phyloP scores from a whole-genome alignment of 768 basidiomycete genomes.

The Glaciozyma antarctica region DNA sequence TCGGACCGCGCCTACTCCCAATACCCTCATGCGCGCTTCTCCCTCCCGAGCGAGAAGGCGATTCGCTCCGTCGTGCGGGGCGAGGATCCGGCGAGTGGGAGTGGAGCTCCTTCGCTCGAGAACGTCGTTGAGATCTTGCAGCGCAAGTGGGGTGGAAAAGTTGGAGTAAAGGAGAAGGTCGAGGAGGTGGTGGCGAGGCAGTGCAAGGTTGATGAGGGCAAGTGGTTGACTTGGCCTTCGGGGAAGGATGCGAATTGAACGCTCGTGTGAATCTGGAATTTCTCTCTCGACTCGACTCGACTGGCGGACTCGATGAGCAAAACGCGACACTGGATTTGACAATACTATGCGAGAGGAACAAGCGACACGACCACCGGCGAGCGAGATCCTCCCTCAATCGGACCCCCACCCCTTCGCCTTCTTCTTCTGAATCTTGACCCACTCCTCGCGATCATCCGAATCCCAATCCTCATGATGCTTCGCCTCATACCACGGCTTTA shows the following conservation, averaged over 20 bases:
- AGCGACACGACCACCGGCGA: not conserved
- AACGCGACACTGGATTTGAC: not conserved
- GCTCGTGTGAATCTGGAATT: not conserved
- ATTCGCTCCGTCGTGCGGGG: conserved; percentile 61
- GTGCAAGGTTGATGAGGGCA: conserved; percentile 44
- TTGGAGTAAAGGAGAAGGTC: conserved; percentile 65
- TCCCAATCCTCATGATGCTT: conserved; percentile 26
- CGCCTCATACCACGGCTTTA: conserved; percentile 22
- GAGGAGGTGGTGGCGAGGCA: conserved; percentile 62
- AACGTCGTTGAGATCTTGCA: conserved; percentile 57
- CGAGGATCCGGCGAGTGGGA: conserved; percentile 46
- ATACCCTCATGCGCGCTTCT: conserved; percentile 43
- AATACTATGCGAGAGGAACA: not conserved
- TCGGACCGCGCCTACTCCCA: conserved; percentile 26
- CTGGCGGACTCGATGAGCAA: too few relatives aligned
- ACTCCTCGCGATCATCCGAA: conserved; percentile 10
- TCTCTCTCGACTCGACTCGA: too few relatives aligned
- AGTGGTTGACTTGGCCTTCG: conserved; percentile 24
- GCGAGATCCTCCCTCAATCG: not conserved
- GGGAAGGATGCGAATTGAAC: not conserved
- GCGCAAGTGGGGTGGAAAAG: conserved; percentile 47
- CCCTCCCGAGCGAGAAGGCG: conserved; percentile 68
- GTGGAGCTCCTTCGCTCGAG: conserved; percentile 54
- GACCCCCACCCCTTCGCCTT: not conserved
- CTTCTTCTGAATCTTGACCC: conserved; percentile 11